Evolutionary conservation across 2,329 filamentous ascomycete genomes (phyloP), one percentile per base, ranked within the genome.

Genomic region (Metarhizium anisopliae): DNA sequence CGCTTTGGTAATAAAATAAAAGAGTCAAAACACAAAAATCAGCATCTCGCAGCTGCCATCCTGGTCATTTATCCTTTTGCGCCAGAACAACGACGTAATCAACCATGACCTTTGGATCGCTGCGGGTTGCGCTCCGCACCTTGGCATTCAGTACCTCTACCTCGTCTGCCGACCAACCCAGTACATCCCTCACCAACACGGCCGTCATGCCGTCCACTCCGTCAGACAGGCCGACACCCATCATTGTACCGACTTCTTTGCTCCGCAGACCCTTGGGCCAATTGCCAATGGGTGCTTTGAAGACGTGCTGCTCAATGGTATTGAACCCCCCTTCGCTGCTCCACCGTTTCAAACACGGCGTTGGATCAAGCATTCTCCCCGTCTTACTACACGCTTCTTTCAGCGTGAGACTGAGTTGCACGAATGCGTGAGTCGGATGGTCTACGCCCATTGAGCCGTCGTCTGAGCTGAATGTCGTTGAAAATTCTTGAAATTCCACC

Each of bases 401-500:
- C 1, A 70, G 56, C 6, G 61, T 49, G 6, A 61, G 54, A 59
- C 62, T 63, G 60, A 68, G 62, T 16, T 64, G 59, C 14, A 68
- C 61, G 1, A 77, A 58, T 0, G 73, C 62, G 52, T 74, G 66
- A 29, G 72, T 63, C 0, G 66, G 62, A 32, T 55, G 43, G 20
- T 43, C 6, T 11, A 30, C 16, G 0, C 63, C 58, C 57, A 77
- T 69, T 2, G 70, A 66, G 36, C 63, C 68, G 50, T 75, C 72
- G 56, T 75, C 73, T 32, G 68, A 74, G 54, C n/a, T 16, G 2
- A 71, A 62, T 14, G 62, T 64, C 20, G 67, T 69, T 52, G 70
- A 68, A 20, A 73, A 64, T 51, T 77, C 75, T 7, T 75, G 71
- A 32, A 75, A 68, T 59, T 79, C 76, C 20, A 79, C 64, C 71